A percentile compares a stretch with the other conserved stretches of the same genome.
These are phyloP conservation scores for Ophiostoma novo-ulmi DNA, from an alignment of 2,329 filamentous ascomycete species.

Conservation along the genomic window DNA sequence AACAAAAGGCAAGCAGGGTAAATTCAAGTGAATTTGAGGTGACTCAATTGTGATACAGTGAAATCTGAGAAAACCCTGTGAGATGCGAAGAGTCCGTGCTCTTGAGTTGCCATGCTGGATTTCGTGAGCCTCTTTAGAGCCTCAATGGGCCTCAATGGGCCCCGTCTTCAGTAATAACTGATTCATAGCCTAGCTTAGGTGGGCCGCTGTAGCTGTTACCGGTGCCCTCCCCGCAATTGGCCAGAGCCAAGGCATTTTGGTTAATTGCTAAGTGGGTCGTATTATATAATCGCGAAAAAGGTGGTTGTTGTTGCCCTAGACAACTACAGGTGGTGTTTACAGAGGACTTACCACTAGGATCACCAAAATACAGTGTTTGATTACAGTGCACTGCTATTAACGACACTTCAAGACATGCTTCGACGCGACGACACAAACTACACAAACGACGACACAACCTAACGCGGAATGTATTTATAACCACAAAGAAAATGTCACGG, in stretches of 20 bases:
- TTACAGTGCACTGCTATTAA: background rate
- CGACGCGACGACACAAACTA: background rate
- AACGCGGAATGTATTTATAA: constrained; percentile 15
- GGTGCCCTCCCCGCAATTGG: background rate
- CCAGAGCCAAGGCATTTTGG: background rate
- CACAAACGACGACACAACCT: background rate
- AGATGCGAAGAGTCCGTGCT: background rate
- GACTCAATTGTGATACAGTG: background rate
- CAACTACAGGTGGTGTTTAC: background rate
- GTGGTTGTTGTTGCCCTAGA: background rate
- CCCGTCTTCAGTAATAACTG: background rate
- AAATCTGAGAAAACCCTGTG: background rate
- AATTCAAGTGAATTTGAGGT: background rate
- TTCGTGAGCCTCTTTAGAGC: background rate
- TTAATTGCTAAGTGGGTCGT: background rate
- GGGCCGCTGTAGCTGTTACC: background rate
- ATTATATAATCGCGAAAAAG: background rate
- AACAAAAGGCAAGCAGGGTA: background rate
- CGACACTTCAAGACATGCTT: background rate
- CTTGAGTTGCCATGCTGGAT: background rate
- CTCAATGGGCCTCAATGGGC: background rate
- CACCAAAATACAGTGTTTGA: constrained; percentile 1
- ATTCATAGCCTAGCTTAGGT: background rate
- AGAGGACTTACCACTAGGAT: background rate
- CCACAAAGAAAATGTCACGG: constrained; percentile 40